Conservation (phyloP, 2,329 filamentous ascomycete species). For the Leptographium radiaticola region DNA sequence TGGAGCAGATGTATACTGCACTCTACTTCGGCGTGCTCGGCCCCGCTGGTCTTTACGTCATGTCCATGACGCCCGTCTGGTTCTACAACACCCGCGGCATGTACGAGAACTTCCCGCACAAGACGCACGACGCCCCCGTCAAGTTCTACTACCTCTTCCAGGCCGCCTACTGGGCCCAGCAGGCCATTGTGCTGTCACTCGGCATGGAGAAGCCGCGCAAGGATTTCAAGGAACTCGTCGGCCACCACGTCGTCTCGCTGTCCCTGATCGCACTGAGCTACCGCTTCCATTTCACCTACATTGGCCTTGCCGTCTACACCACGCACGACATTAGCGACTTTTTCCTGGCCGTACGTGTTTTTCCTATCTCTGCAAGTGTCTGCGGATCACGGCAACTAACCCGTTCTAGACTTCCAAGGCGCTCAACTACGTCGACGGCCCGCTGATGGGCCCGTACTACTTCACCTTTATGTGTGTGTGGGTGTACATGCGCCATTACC, state of each 20-base stretch:
- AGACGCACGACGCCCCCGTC: slow-evolving; percentile 64
- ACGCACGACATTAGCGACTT: slow-evolving; percentile 93
- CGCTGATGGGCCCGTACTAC: slow-evolving; percentile 74
- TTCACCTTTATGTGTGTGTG: slow-evolving; percentile 68
- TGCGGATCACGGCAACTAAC: neutral
- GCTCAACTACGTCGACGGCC: slow-evolving; percentile 77
- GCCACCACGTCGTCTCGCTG: slow-evolving; percentile 82
- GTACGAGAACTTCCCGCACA: slow-evolving; percentile 81
- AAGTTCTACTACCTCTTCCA: slow-evolving; percentile 96
- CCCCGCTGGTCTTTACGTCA: slow-evolving; percentile 77
- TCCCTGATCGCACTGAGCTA: slow-evolving; percentile 77
- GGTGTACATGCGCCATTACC: slow-evolving; percentile 81
- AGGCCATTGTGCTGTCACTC: slow-evolving; percentile 75
- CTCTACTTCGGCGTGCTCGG: slow-evolving; percentile 78
- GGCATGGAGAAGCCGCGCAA: slow-evolving; percentile 88
- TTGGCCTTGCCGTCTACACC: slow-evolving; percentile 84
- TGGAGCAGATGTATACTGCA: slow-evolving; percentile 93
- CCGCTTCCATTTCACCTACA: slow-evolving; percentile 93
- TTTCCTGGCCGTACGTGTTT: slow-evolving; percentile 66
- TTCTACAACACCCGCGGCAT: slow-evolving; percentile 87
- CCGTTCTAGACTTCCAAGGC: slow-evolving; percentile 64
- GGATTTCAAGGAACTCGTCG: slow-evolving; percentile 87
- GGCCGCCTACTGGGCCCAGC: slow-evolving; percentile 91
- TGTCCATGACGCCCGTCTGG: slow-evolving; percentile 85
- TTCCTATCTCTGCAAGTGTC: slow-evolving; percentile 7